Evolutionary conservation across 371 early-diverging fungal species (phyloP).

Genomic region (Mortierella sp.): DNA sequence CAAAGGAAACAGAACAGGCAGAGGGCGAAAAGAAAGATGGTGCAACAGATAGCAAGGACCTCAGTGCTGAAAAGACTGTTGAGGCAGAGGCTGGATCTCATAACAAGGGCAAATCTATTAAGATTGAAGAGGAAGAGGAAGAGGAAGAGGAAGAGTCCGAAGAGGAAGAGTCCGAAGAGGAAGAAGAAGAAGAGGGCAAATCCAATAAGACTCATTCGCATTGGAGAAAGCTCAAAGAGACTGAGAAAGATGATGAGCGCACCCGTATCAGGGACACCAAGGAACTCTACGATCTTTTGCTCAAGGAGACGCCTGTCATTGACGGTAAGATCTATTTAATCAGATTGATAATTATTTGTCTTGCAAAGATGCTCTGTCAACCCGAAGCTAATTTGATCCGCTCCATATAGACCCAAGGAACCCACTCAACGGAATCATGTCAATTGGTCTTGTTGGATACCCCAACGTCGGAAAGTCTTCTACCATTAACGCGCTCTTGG

Average conservation of each 20-base stretch:
- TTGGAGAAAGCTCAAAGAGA: constrained; percentile 51
- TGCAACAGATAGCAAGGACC: constrained; percentile 17
- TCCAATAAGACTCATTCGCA: constrained; percentile 52
- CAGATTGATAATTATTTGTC: constrained; percentile 1
- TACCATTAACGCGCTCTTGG: constrained; percentile 98
- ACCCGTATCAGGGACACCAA: constrained; percentile 53
- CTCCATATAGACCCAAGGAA: constrained; percentile 47
- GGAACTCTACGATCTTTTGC: constrained; percentile 45
- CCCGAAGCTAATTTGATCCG: constrained; percentile 40
- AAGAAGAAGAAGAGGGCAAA: constrained; percentile 30
- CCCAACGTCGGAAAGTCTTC: constrained; percentile 99
- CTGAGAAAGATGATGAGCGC: constrained; percentile 53
- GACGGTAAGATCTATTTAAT: constrained; percentile 26
- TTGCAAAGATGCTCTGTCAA: neutral
- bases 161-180: constrained; percentile 52
- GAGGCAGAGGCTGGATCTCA: constrained; percentile 8
- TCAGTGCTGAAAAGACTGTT: constrained; percentile 1
- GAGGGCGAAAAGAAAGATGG: constrained; percentile 45
- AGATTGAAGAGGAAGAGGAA: constrained; percentile 34
- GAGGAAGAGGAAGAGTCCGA: constrained; percentile 54
- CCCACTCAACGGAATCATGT: constrained; percentile 64
- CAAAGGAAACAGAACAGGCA: constrained; percentile 21
- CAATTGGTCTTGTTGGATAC: constrained; percentile 98
- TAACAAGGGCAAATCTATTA: constrained; percentile 10
- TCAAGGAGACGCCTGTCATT: constrained; percentile 46